phyloP scores from a whole-genome alignment of 1,139 yeast genomes.

The Suhomyces guaymorum region DNA sequence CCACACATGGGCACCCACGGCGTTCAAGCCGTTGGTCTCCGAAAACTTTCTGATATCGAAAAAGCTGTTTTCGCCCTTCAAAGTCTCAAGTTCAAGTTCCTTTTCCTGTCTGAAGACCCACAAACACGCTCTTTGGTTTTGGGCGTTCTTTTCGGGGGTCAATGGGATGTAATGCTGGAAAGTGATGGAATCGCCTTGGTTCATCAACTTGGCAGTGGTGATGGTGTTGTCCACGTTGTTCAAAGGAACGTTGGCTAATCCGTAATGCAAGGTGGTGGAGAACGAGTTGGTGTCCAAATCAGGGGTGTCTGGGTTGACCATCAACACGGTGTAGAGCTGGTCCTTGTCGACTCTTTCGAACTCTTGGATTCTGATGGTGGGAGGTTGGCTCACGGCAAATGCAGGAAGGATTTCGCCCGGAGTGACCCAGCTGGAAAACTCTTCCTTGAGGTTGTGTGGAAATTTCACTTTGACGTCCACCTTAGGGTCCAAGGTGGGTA shows the following conservation, averaged over 20 bases:
- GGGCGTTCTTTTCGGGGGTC: constrained; percentile 84
- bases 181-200: constrained; percentile 40
- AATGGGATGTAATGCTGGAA: constrained; percentile 77
- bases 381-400: constrained; percentile 70
- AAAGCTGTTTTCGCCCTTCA: constrained; percentile 33
- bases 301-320: constrained; percentile 93
- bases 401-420: constrained; percentile 81
- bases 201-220: constrained; percentile 48
- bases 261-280: constrained; percentile 76
- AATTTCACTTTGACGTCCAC: constrained; percentile 78
- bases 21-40: constrained; percentile 50
- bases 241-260: constrained; percentile 67
- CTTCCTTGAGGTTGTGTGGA: constrained; percentile 61
- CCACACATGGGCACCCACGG: constrained; percentile 94
- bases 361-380: constrained; percentile 72
- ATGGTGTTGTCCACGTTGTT: constrained; percentile 60
- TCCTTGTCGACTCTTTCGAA: constrained; percentile 52
- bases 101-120: constrained; percentile 83
- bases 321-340: constrained; percentile 65
- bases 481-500: constrained; percentile 84
- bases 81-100: constrained; percentile 15
- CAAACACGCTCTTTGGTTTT: constrained; percentile 77
- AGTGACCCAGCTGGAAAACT: constrained; percentile 58
- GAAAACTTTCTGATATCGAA: constrained; percentile 78
- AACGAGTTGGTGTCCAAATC: constrained; percentile 68